Evolutionary conservation across 2,329 filamentous ascomycete genomes (phyloP), one percentile per base, ranked within the genome.

Genomic region (Aspergillus luchuensis): DNA sequence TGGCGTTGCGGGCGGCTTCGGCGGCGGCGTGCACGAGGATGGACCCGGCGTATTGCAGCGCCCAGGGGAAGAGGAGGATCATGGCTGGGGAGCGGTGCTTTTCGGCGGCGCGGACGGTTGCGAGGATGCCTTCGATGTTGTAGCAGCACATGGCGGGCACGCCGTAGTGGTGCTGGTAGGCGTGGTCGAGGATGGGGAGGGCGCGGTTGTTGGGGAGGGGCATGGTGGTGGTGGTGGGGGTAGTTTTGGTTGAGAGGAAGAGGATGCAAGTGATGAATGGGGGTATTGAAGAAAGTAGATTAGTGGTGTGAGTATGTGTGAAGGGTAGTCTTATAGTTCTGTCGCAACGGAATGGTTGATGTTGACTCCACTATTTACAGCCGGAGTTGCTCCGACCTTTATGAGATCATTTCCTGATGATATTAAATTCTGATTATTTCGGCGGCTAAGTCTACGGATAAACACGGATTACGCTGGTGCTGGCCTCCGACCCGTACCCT

Each of bases 21-120:
- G 84, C 83, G 3, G 84, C 85, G 7, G 83, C 82, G 62, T 81
- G 79, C 8, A 87, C 82, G 36, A 87, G 81, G 30, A 83, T 72
- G 8, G 80, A 79, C 57, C 83, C 82, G 3, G 87, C 87, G 76
- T 89, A 91, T 63, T 87, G 79, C 56, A 91, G 82, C 0, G 89
- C 88, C 89, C 89, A 91, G 19, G 89, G 89, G 75, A 91, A 91
- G 66, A 91, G 84, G 25, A 89, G 85, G 67, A 91, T 86, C 80
- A 91, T 90, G 61, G 87, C 83, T 0, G 89, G 88, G 0, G 88
- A 88, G 50, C 80, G 80, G 63, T 88, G 88, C 25, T 83, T 82
- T 76, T 91, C 88, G 61, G 89, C 89, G 8, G 89, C 89, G 66
- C 84, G 83, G 50, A 91, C 86, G 3, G 86, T 87, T 1, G 87